Conservation (phyloP, 805 yeast species). For the Yarrowia porcina region DNA sequence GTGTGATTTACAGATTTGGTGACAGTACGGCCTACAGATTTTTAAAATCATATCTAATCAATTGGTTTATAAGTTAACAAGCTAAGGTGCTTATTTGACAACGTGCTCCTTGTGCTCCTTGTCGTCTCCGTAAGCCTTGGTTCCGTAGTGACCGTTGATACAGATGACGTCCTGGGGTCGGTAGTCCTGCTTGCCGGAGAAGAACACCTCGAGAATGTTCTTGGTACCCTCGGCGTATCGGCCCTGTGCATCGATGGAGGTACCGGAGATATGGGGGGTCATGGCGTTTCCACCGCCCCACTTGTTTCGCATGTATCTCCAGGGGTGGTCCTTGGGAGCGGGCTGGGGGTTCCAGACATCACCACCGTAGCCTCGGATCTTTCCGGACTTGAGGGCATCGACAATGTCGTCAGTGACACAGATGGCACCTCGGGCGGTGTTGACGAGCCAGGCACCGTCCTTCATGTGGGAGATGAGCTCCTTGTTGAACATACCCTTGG, state of each 20-base stretch:
- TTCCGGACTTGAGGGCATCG: constrained; percentile 49
- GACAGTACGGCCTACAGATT: no score
- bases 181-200: constrained; percentile 61
- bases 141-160: constrained; percentile 66
- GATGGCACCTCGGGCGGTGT: constrained; percentile 63
- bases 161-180: constrained; percentile 74
- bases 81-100: neutral
- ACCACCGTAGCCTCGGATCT: constrained; percentile 51
- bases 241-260: constrained; percentile 74
- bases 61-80: neutral
- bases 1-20: no score
- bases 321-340: constrained; percentile 67
- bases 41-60: neutral
- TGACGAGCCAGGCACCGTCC: constrained; percentile 52
- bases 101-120: constrained; percentile 33
- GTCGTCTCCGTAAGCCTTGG: constrained; percentile 64
- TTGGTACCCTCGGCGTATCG: constrained; percentile 70
- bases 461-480: constrained; percentile 40
- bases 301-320: constrained; percentile 66
- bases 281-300: constrained; percentile 76
- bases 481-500: constrained; percentile 23
- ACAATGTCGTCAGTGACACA: constrained; percentile 53
- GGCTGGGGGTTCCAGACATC: constrained; percentile 45
- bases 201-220: constrained; percentile 59
- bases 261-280: constrained; percentile 81